Base-by-base conservation (phyloP, 176 grass and related monocot genomes). In the Areca catechu region DNA sequence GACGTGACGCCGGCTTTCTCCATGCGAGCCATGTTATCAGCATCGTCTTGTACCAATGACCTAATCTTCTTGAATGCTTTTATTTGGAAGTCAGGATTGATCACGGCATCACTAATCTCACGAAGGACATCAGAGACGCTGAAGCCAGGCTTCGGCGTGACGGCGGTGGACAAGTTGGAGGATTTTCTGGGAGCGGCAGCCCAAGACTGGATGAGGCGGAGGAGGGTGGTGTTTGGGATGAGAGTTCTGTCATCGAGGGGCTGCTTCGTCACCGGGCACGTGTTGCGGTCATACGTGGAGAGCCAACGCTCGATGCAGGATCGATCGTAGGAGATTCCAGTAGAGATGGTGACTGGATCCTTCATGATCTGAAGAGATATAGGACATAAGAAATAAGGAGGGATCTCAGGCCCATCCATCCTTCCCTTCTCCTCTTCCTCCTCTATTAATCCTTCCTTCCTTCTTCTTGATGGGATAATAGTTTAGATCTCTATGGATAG, bases 291-390 rank as follows among this genome's bases (percentile, higher is more conserved):
- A 15, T 66, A 66, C 16, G 4, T 5, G 17, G 68, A 48, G 17
- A 71, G 56, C 68, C 68, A 71, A 0, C 55, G 56, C 15, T 22
- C 23, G 48, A 71, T 71, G 68, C 68, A 51, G 2, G n/a, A 7
- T 3, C 68, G 56, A 24, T 71, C 68, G 56, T 71, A 71, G 48
- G 68, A 71, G 17, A 71, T 48, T 23, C 68, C 68, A 19, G 57
- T 71, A 7, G 49, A 28, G 48, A 61, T 22, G 23, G 57, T 71
- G 23, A 71, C 69, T 0, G 69, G 69, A 22, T 71, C 69, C 24
- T 61, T 23, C 69, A 71, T 71, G 48, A 71, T n/a, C 25, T 71
- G 57, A 30, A 61, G 69, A 10, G 69, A 71, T 47, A 71, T 71
- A 0, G 69, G 57, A 24, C 57, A 71, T 4, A 71, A 2, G 56